phyloP scores from a whole-genome alignment of 2,329 filamentous ascomycete genomes.

The Microdochium trichocladiopsis region DNA sequence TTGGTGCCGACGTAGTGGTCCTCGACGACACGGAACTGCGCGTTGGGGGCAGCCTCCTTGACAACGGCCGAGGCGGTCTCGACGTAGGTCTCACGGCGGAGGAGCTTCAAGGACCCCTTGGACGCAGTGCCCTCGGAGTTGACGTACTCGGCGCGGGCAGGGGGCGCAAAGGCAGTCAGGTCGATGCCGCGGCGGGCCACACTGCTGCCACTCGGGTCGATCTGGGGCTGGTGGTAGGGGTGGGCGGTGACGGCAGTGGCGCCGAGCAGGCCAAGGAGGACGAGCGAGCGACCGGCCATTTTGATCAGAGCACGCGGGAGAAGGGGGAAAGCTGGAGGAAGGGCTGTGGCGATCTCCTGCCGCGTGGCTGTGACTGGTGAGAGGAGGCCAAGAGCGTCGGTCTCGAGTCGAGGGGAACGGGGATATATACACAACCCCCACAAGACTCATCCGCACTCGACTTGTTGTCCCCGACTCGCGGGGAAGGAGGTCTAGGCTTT shows the following conservation, averaged over 20 bases:
- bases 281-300: constrained; percentile 16
- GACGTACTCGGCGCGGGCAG: constrained; percentile 19
- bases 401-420: not conserved
- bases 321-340: not conserved
- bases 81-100: constrained; percentile 28
- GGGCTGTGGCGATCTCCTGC: not conserved
- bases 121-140: constrained; percentile 15
- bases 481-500: not conserved
- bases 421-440: not conserved
- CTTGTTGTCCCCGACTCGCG: not conserved
- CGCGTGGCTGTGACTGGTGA: not conserved
- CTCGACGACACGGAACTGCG: constrained; percentile 40
- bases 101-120: constrained; percentile 13
- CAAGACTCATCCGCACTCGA: no score
- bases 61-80: constrained; percentile 36
- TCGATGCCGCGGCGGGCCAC: constrained; percentile 23
- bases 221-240: constrained; percentile 8
- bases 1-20: constrained; percentile 49
- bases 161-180: constrained; percentile 22
- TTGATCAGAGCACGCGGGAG: constrained; percentile 5
- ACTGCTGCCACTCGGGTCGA: constrained; percentile 12
- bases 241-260: constrained; percentile 19
- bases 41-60: constrained; percentile 25
- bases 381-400: not conserved
- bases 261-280: constrained; percentile 24